Conservation (phyloP, 768 basidiomycete species). For the Mycena latifolia region DNA sequence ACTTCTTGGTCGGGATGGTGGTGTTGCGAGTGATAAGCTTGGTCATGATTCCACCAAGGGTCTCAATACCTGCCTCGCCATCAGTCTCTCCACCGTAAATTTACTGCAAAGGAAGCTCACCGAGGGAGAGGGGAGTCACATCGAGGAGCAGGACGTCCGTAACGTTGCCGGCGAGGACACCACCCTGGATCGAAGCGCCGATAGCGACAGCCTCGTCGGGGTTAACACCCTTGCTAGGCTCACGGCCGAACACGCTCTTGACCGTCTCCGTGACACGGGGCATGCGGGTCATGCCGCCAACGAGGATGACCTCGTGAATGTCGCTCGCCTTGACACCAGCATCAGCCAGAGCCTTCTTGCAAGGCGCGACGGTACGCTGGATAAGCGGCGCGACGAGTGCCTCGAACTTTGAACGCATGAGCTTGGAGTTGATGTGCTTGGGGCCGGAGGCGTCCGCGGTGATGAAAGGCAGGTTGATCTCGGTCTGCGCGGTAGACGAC, state of each 20-base stretch:
- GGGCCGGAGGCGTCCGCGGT: constrained; percentile 95
- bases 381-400: constrained; percentile 84
- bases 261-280: constrained; percentile 95
- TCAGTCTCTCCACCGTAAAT: not conserved
- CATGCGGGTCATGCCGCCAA: constrained; percentile 99
- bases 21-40: constrained; percentile 99
- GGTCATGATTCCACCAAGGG: constrained; percentile 99
- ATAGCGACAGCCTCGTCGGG: constrained; percentile 99
- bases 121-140: constrained; percentile 96
- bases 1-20: constrained; percentile 99
- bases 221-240: constrained; percentile 99
- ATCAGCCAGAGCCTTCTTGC: constrained; percentile 96
- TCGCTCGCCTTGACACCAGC: constrained; percentile 94
- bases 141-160: constrained; percentile 96
- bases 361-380: constrained; percentile 92
- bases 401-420: constrained; percentile 93
- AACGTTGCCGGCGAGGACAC: constrained; percentile 96
- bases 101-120: constrained; percentile 53
- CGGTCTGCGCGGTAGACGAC: constrained; percentile 94
- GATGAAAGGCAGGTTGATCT: constrained; percentile 98
- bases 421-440: constrained; percentile 95
- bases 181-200: constrained; percentile 98
- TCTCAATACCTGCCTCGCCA: constrained; percentile 79
- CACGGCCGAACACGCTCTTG: constrained; percentile 93
- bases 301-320: constrained; percentile 96